A percentile compares a stretch with the other conserved stretches of the same genome.
Evolutionary conservation across 495 filamentous ascomycete species (phyloP).

Genomic region (Penicillium desertorum): DNA sequence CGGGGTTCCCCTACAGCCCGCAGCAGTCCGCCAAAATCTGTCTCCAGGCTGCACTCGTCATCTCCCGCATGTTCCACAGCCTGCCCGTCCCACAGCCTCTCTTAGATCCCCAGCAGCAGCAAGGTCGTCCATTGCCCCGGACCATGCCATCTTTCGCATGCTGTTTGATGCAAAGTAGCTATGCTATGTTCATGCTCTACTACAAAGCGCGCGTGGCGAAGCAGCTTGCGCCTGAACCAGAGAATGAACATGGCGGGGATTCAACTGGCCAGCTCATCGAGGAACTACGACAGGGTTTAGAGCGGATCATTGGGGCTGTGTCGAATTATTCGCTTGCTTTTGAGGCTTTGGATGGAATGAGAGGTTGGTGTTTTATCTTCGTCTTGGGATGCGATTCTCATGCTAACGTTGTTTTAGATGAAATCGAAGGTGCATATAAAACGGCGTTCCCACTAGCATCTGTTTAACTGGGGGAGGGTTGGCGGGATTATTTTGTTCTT

Average conservation of each 20-base stretch:
- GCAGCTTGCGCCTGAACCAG: conserved; percentile 42
- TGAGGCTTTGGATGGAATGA: conserved; percentile 62
- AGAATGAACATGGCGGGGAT: conserved; percentile 30
- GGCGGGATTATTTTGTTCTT: conserved; percentile 6
- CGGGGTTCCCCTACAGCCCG: conserved; percentile 50
- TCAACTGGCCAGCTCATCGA: conserved; percentile 47
- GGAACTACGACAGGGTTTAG: conserved; percentile 54
- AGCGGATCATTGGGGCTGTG: conserved; percentile 49
- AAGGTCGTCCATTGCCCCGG: conserved; percentile 43
- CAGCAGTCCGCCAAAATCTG: conserved; percentile 58
- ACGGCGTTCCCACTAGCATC: conserved; percentile 41
- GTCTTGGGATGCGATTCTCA: background rate
- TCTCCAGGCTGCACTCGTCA: conserved; percentile 49
- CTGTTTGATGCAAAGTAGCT: conserved; percentile 63
- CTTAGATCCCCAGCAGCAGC: conserved; percentile 22
- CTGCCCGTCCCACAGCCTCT: conserved; percentile 51
- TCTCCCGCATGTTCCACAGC: conserved; percentile 52
- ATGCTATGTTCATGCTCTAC: conserved; percentile 59
- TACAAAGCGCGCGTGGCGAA: conserved; percentile 52
- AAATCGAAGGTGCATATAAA: conserved; percentile 49
- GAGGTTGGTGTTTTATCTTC: conserved; percentile 43
- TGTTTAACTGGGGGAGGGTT: conserved; percentile 17
- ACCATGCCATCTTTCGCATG: conserved; percentile 63
- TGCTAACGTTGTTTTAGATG: conserved; percentile 32
- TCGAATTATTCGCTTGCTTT: conserved; percentile 59